Evolutionary conservation across 1,284 basidiomycete species (phyloP), one percentile per base, ranked within the genome.

Genomic region (Cryptococcus wingfieldii): DNA sequence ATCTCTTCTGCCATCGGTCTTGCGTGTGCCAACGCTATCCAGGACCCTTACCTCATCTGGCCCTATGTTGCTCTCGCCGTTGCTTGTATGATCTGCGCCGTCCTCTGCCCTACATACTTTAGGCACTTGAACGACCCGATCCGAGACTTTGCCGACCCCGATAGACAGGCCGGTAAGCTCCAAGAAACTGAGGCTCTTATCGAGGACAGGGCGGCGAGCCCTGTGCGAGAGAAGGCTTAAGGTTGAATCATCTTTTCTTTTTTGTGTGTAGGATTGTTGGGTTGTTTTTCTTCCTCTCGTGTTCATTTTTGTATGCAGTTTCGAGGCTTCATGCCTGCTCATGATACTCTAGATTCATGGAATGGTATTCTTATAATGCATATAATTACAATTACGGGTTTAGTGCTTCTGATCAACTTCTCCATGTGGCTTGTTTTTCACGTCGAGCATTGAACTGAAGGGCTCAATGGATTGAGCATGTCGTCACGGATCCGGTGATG

Each of bases 21-120:
- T 38, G 72, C 72, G 23, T 55, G 54, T 47, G 55, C 71, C 49
- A 61, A 60, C 37, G 68, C 58, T 27, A 66, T 72, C 47, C 53
- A 59, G 38, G 79, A 81, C 68, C 80, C 80, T 28, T 69, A 78
- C 65, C 76, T 80, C 56, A 74, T 78, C 51, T 76, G 74, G 71
- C 70, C 74, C 60, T 79, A 75, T 37, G 59, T 60, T 47, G 75
- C 71, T 38, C 61, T 79, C 41, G 71, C 77, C 47, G 68, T 68
- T 56, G 68, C 72, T 10, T 63, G 59, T 57, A 68, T 72, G 63
- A 44, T 67, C 53, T 54, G 52, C 51, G 68, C 66, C 38, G 50
- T 69, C 47, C 38, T 66, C 47, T 69, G 75, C 66, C 72, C 74
- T 37, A 69, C 62, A 23, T 65, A 58, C 62, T 75, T 73, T 67